phyloP scores from a whole-genome alignment of 116 monocot genomes.

The Dioscorea cayenensis region DNA sequence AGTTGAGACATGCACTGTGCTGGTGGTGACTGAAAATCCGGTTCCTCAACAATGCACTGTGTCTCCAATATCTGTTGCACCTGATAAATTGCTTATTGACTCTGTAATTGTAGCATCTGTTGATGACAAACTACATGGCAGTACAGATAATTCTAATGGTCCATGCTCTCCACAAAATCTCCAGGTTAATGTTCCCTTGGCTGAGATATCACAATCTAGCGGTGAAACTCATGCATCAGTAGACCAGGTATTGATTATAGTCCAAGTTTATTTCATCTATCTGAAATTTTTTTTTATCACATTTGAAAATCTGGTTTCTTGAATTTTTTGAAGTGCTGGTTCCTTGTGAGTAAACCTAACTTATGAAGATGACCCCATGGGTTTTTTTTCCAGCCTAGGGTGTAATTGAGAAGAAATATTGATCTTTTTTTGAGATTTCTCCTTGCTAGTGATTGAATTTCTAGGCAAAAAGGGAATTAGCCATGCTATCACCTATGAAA shows the following conservation, averaged over 20 bases:
- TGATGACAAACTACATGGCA: neutral
- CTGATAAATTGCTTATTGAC: neutral
- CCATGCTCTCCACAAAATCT: neutral
- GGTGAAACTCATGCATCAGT: conserved; percentile 5
- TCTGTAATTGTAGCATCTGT: neutral
- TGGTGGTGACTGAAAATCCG: conserved; percentile 1
- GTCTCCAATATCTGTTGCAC: neutral
- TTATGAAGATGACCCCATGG: too few relatives aligned
- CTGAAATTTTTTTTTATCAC: neutral
- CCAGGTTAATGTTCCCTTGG: neutral
- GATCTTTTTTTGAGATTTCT: too few relatives aligned
- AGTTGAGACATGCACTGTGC: neutral
- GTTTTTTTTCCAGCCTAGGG: too few relatives aligned
- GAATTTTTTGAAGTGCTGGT: too few relatives aligned
- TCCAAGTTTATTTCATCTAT: neutral
- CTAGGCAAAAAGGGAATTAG: too few relatives aligned
- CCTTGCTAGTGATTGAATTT: too few relatives aligned
- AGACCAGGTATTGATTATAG: conserved; percentile 12
- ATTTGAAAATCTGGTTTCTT: too few relatives aligned
- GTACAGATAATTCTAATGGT: conserved; percentile 6
- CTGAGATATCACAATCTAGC: neutral
- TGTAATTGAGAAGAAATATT: too few relatives aligned
- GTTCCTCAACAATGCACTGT: conserved; percentile 4
- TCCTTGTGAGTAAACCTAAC: too few relatives aligned
- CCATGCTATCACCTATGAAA: too few relatives aligned